Percentiles rank a stretch among this genome's conserved stretches.
These are phyloP conservation scores for Candida vaughaniae DNA, from an alignment of 805 yeast genomes.

Conservation along the genomic window DNA sequence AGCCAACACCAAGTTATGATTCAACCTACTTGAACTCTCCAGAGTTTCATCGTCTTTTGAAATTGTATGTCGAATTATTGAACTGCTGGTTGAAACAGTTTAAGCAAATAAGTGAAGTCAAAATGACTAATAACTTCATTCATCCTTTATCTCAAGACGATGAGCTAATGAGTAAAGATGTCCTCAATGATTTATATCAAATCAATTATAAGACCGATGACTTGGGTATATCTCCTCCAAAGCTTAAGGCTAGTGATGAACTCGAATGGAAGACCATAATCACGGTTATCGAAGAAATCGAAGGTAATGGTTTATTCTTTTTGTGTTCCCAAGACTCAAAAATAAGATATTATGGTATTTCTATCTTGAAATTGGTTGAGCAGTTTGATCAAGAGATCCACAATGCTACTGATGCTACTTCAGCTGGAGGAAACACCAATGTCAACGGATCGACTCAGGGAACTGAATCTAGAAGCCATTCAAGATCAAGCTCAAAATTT, in stretches of 20 bases:
- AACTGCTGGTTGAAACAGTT: slow-evolving; percentile 79
- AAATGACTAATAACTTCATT: slow-evolving; percentile 11
- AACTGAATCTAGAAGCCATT: slow-evolving; percentile 31
- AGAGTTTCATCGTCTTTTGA: slow-evolving; percentile 58
- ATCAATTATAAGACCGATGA: slow-evolving; percentile 45
- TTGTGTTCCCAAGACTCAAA: slow-evolving; percentile 82
- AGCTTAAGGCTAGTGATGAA: slow-evolving; percentile 49
- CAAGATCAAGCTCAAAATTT: slow-evolving; percentile 64
- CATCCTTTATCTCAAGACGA: slow-evolving; percentile 33
- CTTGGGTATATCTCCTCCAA: slow-evolving; percentile 13
- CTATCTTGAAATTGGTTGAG: slow-evolving; percentile 74
- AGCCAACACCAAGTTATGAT: slow-evolving; percentile 54
- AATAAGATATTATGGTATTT: slow-evolving; percentile 71
- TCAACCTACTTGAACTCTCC: slow-evolving; percentile 59
- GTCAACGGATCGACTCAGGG: slow-evolving; percentile 3
- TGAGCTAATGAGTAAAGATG: slow-evolving; percentile 37
- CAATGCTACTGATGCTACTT: slow-evolving; percentile 38
- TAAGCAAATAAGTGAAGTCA: slow-evolving; percentile 26
- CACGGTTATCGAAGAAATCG: slow-evolving; percentile 89
- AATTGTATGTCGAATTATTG: slow-evolving; percentile 74
- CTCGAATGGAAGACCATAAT: slow-evolving; percentile 75
- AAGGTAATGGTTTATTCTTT: slow-evolving; percentile 92
- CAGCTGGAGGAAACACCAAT: slow-evolving; percentile 5
- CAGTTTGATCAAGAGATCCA: slow-evolving; percentile 83
- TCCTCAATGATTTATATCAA: slow-evolving; percentile 42